A percentile compares a stretch with the other conserved stretches of the same genome.
Conservation (phyloP, 768 basidiomycete species). For the Nidula microcarpa region DNA sequence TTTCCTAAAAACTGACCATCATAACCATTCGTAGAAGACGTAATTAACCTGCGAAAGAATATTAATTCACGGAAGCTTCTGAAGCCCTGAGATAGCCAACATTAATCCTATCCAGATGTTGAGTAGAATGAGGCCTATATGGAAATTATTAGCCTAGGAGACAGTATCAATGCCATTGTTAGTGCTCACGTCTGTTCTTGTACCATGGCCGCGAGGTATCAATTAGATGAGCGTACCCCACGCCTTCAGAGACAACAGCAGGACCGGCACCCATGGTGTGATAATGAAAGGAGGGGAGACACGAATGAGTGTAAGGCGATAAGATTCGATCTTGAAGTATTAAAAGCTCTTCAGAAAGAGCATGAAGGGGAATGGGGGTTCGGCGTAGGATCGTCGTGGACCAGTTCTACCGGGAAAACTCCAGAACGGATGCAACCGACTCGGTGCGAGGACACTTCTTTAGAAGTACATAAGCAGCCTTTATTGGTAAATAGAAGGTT, state of each 20-base stretch:
- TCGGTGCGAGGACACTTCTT: too few relatives aligned
- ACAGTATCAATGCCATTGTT: not conserved
- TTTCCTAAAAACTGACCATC: slow-evolving; percentile 37
- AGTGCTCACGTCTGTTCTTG: slow-evolving; percentile 46
- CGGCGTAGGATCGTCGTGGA: not conserved
- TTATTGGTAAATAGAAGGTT: too few relatives aligned
- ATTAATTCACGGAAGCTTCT: not conserved
- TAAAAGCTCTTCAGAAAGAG: not conserved
- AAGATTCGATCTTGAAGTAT: not conserved
- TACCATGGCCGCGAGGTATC: slow-evolving; percentile 53
- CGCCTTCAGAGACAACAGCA: slow-evolving; percentile 22
- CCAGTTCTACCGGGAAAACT: not conserved
- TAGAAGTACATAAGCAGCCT: too few relatives aligned
- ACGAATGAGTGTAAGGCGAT: slow-evolving; percentile 5
- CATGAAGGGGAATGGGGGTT: not conserved
- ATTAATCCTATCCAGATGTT: slow-evolving; percentile 56
- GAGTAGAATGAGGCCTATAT: slow-evolving; percentile 40
- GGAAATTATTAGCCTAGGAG: too few relatives aligned
- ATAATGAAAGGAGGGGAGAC: slow-evolving; percentile 1
- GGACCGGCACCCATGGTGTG: slow-evolving; percentile 44
- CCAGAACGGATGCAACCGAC: not conserved
- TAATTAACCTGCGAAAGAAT: slow-evolving; percentile 40
- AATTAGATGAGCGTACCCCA: slow-evolving; percentile 42
- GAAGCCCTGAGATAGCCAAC: slow-evolving; percentile 24
- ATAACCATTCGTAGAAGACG: slow-evolving; percentile 60